phyloP scores from a whole-genome alignment of 495 filamentous ascomycete genomes.

The Penicillium paradoxum region DNA sequence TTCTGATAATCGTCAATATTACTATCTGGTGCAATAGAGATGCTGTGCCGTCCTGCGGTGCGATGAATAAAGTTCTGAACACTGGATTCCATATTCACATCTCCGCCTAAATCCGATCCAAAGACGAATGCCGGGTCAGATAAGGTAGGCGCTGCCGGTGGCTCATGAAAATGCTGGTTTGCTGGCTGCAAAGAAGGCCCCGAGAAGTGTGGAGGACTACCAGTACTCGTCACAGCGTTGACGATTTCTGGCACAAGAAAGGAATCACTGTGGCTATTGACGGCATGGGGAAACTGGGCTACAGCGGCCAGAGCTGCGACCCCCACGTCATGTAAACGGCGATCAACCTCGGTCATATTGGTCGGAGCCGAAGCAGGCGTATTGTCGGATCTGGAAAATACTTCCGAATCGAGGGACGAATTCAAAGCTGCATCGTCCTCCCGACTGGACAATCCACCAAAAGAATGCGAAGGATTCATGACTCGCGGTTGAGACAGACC shows the following conservation, averaged over 20 bases:
- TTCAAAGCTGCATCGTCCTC: constrained; percentile 8
- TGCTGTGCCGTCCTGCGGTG: constrained; percentile 10
- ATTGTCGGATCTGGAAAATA: neutral
- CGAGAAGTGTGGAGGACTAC: neutral
- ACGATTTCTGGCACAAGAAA: constrained; percentile 28
- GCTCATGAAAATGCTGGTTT: constrained; percentile 11
- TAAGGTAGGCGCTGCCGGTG: constrained; percentile 23
- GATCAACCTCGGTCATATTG: constrained; percentile 12
- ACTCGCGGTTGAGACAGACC: constrained; percentile 7
- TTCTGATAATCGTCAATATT: constrained; percentile 15
- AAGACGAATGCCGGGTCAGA: constrained; percentile 11
- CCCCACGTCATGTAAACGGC: constrained; percentile 21
- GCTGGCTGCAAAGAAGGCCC: constrained; percentile 3
- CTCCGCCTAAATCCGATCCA: constrained; percentile 4
- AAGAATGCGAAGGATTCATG: constrained; percentile 19
- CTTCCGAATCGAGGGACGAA: constrained; percentile 3
- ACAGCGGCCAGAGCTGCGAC: constrained; percentile 36
- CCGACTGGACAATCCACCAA: neutral
- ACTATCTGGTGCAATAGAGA: constrained; percentile 22
- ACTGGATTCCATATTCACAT: constrained; percentile 18
- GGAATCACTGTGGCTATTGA: constrained; percentile 15
- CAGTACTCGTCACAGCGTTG: constrained; percentile 22
- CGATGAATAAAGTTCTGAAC: constrained; percentile 21
- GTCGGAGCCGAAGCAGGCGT: constrained; percentile 1
- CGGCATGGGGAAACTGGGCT: constrained; percentile 26